Conservation (phyloP, 2,329 filamentous ascomycete species). For the Akanthomyces dipterigenus region DNA sequence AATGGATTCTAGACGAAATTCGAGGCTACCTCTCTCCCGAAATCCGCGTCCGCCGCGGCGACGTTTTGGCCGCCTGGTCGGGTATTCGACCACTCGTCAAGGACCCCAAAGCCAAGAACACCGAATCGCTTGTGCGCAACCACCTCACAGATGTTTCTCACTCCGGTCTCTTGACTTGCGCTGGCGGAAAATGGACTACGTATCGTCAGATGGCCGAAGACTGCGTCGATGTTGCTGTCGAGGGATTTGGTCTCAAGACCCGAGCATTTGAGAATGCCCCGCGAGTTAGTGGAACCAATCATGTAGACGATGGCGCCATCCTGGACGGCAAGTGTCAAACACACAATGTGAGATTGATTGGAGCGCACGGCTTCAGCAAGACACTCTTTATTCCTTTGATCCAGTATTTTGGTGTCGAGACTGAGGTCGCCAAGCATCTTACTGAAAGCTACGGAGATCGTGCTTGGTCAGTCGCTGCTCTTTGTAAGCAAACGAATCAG, state of each 20-base stretch:
- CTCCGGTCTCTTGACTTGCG: constrained; percentile 76
- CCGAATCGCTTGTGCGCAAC: constrained; percentile 80
- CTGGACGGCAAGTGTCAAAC: constrained; percentile 68
- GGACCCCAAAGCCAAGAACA: constrained; percentile 78
- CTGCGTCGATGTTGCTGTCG: constrained; percentile 73
- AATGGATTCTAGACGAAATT: constrained; percentile 82
- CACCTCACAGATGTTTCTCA: constrained; percentile 75
- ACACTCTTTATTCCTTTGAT: constrained; percentile 91
- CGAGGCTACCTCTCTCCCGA: constrained; percentile 75
- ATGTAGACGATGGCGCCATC: constrained; percentile 62
- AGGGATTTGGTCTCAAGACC: constrained; percentile 57
- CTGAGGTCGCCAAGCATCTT: constrained; percentile 84
- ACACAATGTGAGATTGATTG: constrained; percentile 72
- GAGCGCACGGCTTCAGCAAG: constrained; percentile 81
- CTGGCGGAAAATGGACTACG: constrained; percentile 88
- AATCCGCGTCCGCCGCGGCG: constrained; percentile 75
- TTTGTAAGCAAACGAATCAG: constrained; percentile 68
- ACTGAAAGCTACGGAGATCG: constrained; percentile 85
- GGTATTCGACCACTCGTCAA: constrained; percentile 81
- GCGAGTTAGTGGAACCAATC: constrained; percentile 61
- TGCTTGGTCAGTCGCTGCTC: constrained; percentile 80
- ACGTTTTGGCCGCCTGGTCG: constrained; percentile 87
- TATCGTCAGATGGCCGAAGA: constrained; percentile 92
- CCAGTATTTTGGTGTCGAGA: constrained; percentile 87
- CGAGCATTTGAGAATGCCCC: constrained; percentile 52